Evolutionary conservation across 2,329 filamentous ascomycete species (phyloP).

Genomic region (Fusarium denticulatum): DNA sequence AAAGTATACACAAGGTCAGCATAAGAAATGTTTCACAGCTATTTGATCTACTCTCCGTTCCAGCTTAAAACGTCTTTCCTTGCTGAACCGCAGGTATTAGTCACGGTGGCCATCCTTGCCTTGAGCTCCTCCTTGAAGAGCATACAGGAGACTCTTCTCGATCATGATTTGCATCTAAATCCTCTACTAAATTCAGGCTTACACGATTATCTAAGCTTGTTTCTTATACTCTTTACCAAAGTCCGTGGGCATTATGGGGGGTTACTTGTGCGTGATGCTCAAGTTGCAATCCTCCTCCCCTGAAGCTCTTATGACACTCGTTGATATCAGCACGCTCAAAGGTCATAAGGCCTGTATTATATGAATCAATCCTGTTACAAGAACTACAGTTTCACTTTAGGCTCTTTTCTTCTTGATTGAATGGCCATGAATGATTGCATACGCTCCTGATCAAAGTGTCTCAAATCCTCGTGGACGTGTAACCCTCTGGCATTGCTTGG

Average conservation of each 20-base stretch:
- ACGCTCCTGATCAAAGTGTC: neutral
- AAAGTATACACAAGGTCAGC: neutral
- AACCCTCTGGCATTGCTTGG: neutral
- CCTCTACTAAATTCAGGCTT: rapidly evolving
- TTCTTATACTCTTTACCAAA: too few species aligned
- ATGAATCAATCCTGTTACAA: too few species aligned
- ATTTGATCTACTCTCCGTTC: neutral
- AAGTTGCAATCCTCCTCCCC: neutral
- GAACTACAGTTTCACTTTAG: rapidly evolving
- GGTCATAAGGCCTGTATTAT: neutral
- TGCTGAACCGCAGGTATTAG: neutral
- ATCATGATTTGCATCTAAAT: neutral
- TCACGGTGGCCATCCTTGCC: neutral
- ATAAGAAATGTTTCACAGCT: too few species aligned
- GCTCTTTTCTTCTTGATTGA: neutral
- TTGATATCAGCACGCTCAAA: neutral
- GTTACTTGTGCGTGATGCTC: neutral
- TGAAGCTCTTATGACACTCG: neutral
- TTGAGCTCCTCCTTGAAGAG: neutral
- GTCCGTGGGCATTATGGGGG: neutral
- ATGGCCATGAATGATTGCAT: neutral
- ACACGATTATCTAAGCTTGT: rapidly evolving
- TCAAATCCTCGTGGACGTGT: neutral
- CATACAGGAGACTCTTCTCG: neutral
- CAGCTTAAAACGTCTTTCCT: neutral